Base-by-base conservation (phyloP, 2,329 filamentous ascomycete species). In the Microcyclosporella mali region DNA sequence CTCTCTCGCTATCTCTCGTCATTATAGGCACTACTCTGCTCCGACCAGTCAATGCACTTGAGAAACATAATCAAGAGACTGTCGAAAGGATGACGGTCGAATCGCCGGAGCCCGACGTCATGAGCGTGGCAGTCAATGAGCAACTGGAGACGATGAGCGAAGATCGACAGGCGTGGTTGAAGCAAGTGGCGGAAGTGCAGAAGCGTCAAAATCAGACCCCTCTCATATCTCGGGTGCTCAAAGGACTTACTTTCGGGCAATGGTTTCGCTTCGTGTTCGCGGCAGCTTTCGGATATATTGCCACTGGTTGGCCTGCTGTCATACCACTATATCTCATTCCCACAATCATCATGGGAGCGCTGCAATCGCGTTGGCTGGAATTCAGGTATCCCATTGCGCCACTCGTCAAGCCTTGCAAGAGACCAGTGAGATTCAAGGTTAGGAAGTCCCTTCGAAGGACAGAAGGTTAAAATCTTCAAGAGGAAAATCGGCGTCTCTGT, bases 291-390 rank as follows among this genome's bases (percentile, higher is more conserved):
- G 58, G 57, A 4, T 55, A 63, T 1, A 29, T 65, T 1, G 57
- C 60, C 14, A 53, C 64, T 34, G 36, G 65, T 3, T 41, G 70
- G 4, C 69, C 69, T 1, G 61, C 63, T 11, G 68, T 57, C 2
- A 43, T 71, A n/a, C 46, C 69, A 50, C 52, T 70, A n/a, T 71
- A 71, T 39, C 63, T 62, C 16, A 36, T 61, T 4, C 40, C 54
- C 2, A 57, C 45, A 32, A 28, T 53, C 14, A 17, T 38, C 3
- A 33, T 51, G 2, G 51, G 45, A 6, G 38, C 40, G 12, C 17
- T 61, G 37, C 50, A 56, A 38, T 33, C 32, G 3, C 44, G 48
- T 28, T 60, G 50, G 53, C 30, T 63, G 35, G 47, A 57, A 10
- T n/a, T 42, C 9, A 55, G 45, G n/a, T 49, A 55, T 40, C 58